Base-by-base conservation (phyloP, 2,329 filamentous ascomycete genomes). In the Beauveria sp. region DNA sequence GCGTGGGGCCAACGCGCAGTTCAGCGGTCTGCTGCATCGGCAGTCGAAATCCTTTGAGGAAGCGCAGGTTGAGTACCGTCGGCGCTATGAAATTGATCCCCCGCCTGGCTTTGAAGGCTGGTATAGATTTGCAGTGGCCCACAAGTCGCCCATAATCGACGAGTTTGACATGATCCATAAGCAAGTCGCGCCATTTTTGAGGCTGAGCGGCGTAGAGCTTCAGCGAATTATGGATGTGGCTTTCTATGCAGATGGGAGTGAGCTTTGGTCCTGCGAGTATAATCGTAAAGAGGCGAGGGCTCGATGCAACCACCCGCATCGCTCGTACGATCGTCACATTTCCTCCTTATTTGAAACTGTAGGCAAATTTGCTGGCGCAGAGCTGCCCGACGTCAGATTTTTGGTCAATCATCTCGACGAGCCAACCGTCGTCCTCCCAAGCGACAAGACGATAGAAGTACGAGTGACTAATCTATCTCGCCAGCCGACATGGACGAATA, bases 341-440 rank as follows among this genome's bases (percentile, higher is more conserved):
- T 63, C 63, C 1, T 48, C 63, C 1, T 60, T 72, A 1, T 75
- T 79, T 16, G 68, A 75, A 20, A 69, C 38, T 1, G 55, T 75
- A 3, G 43, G 76, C 5, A 66, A 64, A 3, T 67, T 66, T 3
- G 52, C 73, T 0, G 60, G 54, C 0, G 68, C 66, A 0, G 49
- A 62, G 2, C 52, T 79, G 5, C 75, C 77, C 0, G 69, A 80
- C 28, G 60, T 79, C 12, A 69, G 69, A 9, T 75, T 82, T 26
- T 70, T 81, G 0, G 68, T 81, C 16, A 83, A 81, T 51, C 73
- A 76, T 45, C 68, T 82, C 3, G 79, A 83, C 56, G 79, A 83
- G 64, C 78, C 80, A 1, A 69, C 74, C 80, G 3, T 10, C 81
- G 20, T 48, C 74, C 9, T 71, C 71, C 1, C 64, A 66, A 14